Evolutionary conservation across 2,329 filamentous ascomycete genomes (phyloP).

Genomic region (Colletotrichum lentis): DNA sequence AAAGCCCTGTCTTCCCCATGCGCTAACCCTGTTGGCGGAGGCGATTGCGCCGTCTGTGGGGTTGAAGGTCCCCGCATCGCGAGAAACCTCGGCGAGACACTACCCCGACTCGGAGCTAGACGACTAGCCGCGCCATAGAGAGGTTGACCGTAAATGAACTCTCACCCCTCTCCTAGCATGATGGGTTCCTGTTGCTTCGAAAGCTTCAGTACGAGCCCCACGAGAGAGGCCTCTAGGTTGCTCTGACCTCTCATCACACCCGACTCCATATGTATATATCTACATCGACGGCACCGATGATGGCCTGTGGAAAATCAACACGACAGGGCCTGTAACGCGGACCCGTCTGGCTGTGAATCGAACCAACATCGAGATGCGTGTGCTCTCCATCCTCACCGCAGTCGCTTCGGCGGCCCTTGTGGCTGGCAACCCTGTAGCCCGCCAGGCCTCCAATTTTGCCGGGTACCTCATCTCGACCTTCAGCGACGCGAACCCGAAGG

Average conservation of each 20-base stretch:
- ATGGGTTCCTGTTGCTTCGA: neutral
- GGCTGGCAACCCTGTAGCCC: no score
- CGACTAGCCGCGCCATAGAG: constrained; percentile 30
- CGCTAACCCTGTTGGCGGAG: constrained; percentile 14
- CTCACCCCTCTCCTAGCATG: neutral
- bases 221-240: neutral
- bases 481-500: constrained; percentile 45
- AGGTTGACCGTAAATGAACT: constrained; percentile 2
- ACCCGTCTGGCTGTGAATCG: no score
- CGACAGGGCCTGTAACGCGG: no score
- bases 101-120: constrained; percentile 19
- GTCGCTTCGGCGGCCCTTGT: no score
- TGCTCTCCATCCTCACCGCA: no score
- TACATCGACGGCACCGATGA: no score
- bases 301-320: no score
- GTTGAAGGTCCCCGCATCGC: constrained; percentile 12
- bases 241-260: neutral
- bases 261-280: no score
- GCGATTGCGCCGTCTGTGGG: constrained; percentile 22
- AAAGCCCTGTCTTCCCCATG: constrained; percentile 16
- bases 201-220: neutral
- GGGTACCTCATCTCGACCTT: constrained; percentile 51
- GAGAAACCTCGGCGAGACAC: constrained; percentile 20
- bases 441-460: constrained; percentile 35
- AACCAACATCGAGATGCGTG: no score